Conservation (phyloP, 495 filamentous ascomycete species). For the Ramalina intermedia region DNA sequence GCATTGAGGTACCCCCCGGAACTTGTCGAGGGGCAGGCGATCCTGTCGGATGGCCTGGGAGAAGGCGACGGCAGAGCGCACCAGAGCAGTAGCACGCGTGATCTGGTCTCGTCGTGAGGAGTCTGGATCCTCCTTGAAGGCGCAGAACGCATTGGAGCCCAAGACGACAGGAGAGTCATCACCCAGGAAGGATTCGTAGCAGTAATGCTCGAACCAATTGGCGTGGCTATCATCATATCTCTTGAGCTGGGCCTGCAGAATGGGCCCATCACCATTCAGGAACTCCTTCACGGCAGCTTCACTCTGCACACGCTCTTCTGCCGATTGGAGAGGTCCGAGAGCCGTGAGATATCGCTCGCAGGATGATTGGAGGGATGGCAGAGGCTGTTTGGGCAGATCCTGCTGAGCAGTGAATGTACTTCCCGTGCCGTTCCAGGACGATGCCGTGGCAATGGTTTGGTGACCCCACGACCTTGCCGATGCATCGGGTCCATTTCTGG, state of each 20-base stretch:
- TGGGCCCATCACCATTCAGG: background rate
- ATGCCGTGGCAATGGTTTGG: background rate
- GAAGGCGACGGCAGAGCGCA: slow-evolving; percentile 1
- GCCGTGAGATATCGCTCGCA: slow-evolving; percentile 1
- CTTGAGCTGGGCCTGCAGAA: background rate
- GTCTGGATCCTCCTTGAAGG: background rate
- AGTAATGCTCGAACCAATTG: slow-evolving; percentile 2
- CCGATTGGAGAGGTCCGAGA: background rate
- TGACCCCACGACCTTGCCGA: slow-evolving; percentile 3
- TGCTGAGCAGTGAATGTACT: slow-evolving; percentile 2
- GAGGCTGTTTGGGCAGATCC: background rate
- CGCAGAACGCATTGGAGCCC: slow-evolving; percentile 2
- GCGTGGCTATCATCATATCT: background rate
- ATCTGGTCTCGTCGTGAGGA: slow-evolving; percentile 1
- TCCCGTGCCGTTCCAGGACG: background rate
- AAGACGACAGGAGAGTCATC: slow-evolving; percentile 2
- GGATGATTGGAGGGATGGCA: slow-evolving; percentile 1
- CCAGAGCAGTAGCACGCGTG: background rate
- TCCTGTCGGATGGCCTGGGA: slow-evolving; percentile 3
- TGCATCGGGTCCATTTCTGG: slow-evolving; percentile 1
- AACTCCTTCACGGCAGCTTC: background rate
- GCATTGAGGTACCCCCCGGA: background rate
- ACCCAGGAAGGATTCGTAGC: background rate
- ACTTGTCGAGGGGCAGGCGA: background rate
- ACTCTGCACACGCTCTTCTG: background rate